Percentiles rank a stretch among this genome's conserved stretches.
phyloP scores from a whole-genome alignment of 164 flowering plant genomes.

The Warburgia ugandensis region DNA sequence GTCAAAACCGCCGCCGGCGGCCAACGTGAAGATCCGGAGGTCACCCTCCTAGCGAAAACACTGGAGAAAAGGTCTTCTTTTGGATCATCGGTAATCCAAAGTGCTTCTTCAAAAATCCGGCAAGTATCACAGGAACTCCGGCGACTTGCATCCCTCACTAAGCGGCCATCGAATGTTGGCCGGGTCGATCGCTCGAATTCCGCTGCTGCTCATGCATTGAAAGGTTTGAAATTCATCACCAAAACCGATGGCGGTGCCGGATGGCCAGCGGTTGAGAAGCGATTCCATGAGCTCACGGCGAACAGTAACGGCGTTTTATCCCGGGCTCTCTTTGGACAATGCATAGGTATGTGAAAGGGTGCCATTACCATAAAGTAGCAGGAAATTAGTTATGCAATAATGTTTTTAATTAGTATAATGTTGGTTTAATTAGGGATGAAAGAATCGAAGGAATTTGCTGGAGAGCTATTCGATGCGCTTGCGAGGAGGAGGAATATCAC shows the following conservation, averaged over 20 bases:
- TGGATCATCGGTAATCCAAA: conserved; percentile 30
- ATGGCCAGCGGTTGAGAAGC: conserved; percentile 51
- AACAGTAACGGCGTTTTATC: conserved; percentile 34
- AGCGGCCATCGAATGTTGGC: conserved; percentile 12
- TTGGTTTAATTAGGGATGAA: conserved; percentile 40
- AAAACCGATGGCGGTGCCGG: conserved; percentile 57
- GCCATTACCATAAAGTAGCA: no score
- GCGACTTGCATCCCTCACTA: conserved; percentile 37
- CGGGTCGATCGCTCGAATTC: conserved; percentile 62
- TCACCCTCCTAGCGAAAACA: conserved; percentile 38
- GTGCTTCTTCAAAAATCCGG: conserved; percentile 30
- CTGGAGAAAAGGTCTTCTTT: conserved; percentile 42
- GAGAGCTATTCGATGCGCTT: conserved; percentile 48
- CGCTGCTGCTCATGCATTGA: conserved; percentile 74
- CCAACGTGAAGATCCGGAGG: conserved; percentile 40
- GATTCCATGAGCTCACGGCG: conserved; percentile 33
- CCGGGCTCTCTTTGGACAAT: conserved; percentile 40
- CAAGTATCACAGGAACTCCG: conserved; percentile 63
- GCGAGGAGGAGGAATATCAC: conserved; percentile 37
- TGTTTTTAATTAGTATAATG: not conserved
- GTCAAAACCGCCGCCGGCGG: conserved; percentile 39
- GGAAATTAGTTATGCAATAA: not conserved
- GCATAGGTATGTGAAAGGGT: conserved; percentile 69
- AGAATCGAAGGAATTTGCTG: conserved; percentile 52
- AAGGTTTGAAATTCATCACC: conserved; percentile 79